phyloP scores from a whole-genome alignment of 129 eudicot species.

The Centella asiatica region DNA sequence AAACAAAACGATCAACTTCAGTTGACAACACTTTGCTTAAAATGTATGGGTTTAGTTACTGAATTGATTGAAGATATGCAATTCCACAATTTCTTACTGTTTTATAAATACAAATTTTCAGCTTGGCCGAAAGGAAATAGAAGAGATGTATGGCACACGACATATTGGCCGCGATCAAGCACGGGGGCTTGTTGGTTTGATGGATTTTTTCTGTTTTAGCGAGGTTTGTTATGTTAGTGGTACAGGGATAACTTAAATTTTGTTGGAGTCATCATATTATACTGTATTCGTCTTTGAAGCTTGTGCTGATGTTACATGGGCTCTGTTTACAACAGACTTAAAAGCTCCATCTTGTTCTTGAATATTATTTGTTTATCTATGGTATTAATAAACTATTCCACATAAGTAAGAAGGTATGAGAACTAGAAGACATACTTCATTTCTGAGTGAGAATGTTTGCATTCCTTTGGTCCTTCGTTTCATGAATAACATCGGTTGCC shows the following conservation, averaged over 20 bases:
- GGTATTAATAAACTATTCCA: too few relatives aligned
- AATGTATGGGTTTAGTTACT: neutral
- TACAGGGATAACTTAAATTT: neutral
- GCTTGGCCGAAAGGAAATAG: conserved; percentile 72
- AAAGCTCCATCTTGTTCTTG: too few relatives aligned
- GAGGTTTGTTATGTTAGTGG: conserved; percentile 51
- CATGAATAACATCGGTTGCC: neutral
- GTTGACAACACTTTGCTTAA: neutral
- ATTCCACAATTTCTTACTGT: neutral
- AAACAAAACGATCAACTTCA: neutral
- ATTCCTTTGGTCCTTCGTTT: neutral
- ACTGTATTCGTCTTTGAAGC: neutral
- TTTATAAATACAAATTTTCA: conserved; percentile 19
- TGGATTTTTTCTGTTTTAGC: conserved; percentile 98
- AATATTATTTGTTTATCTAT: too few relatives aligned
- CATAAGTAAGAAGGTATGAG: too few relatives aligned
- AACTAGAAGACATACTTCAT: too few relatives aligned
- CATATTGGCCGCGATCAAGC: conserved; percentile 98
- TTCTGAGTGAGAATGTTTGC: neutral
- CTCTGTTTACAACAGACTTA: too few relatives aligned
- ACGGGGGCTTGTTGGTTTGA: conserved; percentile 81
- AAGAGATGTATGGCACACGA: conserved; percentile 78
- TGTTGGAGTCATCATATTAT: neutral
- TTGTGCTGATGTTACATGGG: too few relatives aligned
- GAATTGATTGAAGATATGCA: neutral